Conservation (phyloP, 1,284 basidiomycete genomes). For the Rhodotorula sp. region DNA sequence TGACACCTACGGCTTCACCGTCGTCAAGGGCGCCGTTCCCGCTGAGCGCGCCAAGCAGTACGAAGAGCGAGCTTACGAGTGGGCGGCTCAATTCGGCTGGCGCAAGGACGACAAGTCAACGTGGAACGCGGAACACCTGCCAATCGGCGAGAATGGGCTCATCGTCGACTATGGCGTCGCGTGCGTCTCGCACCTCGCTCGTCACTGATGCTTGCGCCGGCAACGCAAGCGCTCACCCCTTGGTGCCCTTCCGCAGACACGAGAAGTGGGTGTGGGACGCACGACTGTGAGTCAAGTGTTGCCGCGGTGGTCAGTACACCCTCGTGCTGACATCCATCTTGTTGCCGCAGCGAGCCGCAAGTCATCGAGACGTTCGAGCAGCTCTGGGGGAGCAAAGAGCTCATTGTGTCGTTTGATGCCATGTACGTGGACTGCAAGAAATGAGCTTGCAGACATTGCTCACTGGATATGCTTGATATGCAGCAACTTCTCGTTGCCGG, state of each 20-base stretch:
- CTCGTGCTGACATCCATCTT: no score
- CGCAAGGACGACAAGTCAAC: constrained; percentile 51
- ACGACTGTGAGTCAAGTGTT: constrained; percentile 31
- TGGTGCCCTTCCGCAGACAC: background rate
- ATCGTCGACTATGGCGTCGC: constrained; percentile 6
- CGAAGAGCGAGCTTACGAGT: constrained; percentile 45
- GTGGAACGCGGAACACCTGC: constrained; percentile 49
- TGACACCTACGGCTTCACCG: constrained; percentile 45
- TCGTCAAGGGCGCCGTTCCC: constrained; percentile 49
- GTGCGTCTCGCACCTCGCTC: no score
- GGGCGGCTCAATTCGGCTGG: constrained; percentile 52
- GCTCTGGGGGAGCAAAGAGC: constrained; percentile 53
- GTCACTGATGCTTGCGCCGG: no score
- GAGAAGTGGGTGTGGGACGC: constrained; percentile 51
- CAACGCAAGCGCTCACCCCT: no score
- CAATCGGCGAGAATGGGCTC: constrained; percentile 42
- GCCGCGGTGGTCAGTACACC: no score
- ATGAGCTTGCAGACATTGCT: constrained; percentile 6
- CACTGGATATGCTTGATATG: no score
- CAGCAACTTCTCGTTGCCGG: constrained; percentile 52
- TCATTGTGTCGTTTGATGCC: constrained; percentile 45
- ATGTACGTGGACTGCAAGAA: constrained; percentile 2
- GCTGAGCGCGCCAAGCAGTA: constrained; percentile 47
- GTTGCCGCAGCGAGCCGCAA: constrained; percentile 43
- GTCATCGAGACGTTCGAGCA: constrained; percentile 50